Percentiles rank a stretch among this genome's conserved stretches.
Evolutionary conservation across 768 basidiomycete species (phyloP).

Genomic region (Collybia sp.): DNA sequence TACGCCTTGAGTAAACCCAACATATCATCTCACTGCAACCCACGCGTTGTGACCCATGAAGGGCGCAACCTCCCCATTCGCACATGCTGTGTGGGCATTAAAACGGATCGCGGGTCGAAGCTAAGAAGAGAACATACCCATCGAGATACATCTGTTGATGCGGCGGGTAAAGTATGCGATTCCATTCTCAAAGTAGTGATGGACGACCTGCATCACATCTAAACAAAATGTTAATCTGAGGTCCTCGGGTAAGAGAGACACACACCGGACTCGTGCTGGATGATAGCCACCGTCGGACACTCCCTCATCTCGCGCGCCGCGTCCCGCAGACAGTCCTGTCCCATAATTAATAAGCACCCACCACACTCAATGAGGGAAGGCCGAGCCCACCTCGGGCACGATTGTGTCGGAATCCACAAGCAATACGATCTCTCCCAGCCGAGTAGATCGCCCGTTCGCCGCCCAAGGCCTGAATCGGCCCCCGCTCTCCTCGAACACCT

Average conservation of each 20-base stretch:
- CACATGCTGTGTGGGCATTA: slow-evolving; percentile 48
- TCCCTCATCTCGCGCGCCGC: slow-evolving; percentile 79
- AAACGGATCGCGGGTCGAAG: slow-evolving; percentile 15
- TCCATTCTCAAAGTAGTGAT: slow-evolving; percentile 89
- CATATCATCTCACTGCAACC: slow-evolving; percentile 1
- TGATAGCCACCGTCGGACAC: slow-evolving; percentile 73
- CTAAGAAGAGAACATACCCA: slow-evolving; percentile 43
- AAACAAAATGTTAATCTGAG: not conserved
- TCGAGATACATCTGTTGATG: slow-evolving; percentile 72
- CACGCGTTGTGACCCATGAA: slow-evolving; percentile 82
- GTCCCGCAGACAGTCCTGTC: slow-evolving; percentile 73
- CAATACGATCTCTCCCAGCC: slow-evolving; percentile 75
- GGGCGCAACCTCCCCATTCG: slow-evolving; percentile 78
- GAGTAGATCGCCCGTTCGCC: slow-evolving; percentile 61
- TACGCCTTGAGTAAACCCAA: not conserved
- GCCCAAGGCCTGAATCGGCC: slow-evolving; percentile 62
- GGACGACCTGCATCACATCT: slow-evolving; percentile 81
- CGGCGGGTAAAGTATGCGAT: slow-evolving; percentile 80
- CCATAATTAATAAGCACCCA: not conserved
- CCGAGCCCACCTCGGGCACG: slow-evolving; percentile 50
- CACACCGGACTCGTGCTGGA: slow-evolving; percentile 76
- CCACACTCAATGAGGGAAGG: not conserved
- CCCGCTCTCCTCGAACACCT: slow-evolving; percentile 55
- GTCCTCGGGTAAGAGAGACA: slow-evolving; percentile 6
- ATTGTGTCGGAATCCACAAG: slow-evolving; percentile 77